A percentile compares a stretch with the other conserved stretches of the same genome.
Evolutionary conservation across 1,284 basidiomycete species (phyloP).

Genomic region (Ustilago loliicola): DNA sequence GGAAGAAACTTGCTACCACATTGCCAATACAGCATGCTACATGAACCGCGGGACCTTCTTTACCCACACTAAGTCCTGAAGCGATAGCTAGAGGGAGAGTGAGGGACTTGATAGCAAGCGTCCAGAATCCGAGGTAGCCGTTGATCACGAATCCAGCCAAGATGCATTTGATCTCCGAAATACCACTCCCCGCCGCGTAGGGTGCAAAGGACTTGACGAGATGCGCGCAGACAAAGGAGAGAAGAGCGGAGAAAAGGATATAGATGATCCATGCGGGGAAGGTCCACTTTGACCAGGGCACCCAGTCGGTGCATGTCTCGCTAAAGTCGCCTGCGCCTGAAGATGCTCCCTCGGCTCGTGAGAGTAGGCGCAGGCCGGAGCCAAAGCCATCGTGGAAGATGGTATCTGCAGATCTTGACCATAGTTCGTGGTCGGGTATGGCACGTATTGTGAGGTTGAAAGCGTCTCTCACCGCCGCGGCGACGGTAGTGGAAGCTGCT

Average conservation of each 20-base stretch:
- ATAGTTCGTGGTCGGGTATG: constrained; percentile 26
- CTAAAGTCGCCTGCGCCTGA: constrained; percentile 61
- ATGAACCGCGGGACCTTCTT: constrained; percentile 98
- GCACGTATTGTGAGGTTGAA: constrained; percentile 39
- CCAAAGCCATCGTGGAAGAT: constrained; percentile 75
- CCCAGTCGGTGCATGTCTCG: constrained; percentile 91
- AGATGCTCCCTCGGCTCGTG: constrained; percentile 26
- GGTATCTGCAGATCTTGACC: constrained; percentile 28
- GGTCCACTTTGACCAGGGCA: constrained; percentile 85
- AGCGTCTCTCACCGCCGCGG: constrained; percentile 3
- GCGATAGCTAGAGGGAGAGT: constrained; percentile 90
- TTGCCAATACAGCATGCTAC: constrained; percentile 94
- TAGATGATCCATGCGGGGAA: constrained; percentile 86
- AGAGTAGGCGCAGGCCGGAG: constrained; percentile 24
- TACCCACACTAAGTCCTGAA: constrained; percentile 95
- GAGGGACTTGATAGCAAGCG: constrained; percentile 91
- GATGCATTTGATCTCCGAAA: constrained; percentile 99
- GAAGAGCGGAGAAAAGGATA: constrained; percentile 80
- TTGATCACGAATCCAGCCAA: constrained; percentile 97
- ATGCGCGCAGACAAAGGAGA: constrained; percentile 75
- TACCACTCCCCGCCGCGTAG: constrained; percentile 97
- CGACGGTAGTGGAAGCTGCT: constrained; percentile 13
- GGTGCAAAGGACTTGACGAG: constrained; percentile 89
- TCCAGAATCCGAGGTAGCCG: constrained; percentile 89
- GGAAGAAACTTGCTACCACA: constrained; percentile 85